These are phyloP conservation scores for Apiotrichum veenhuisii DNA, from an alignment of 1,284 basidiomycete genomes.

Conservation along the genomic window DNA sequence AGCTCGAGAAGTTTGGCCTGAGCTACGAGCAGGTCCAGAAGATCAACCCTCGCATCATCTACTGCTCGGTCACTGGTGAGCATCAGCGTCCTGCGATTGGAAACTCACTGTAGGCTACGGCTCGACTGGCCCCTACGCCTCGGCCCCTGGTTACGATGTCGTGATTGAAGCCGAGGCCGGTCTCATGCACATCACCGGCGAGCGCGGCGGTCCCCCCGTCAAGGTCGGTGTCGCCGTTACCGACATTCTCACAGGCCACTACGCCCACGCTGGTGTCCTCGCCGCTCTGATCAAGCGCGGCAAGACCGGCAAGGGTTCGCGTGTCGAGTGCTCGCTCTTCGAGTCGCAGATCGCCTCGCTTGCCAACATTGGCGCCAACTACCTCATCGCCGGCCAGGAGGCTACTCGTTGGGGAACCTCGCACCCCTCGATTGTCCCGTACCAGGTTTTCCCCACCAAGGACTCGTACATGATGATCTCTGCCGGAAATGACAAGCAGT, in stretches of 20 bases:
- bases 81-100: background rate
- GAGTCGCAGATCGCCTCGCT: conserved; percentile 84
- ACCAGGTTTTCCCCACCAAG: conserved; percentile 83
- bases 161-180: conserved; percentile 88
- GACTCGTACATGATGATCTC: conserved; percentile 92
- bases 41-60: conserved; percentile 78
- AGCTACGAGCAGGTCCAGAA: conserved; percentile 77
- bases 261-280: conserved; percentile 88
- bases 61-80: conserved; percentile 82
- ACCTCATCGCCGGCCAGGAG: conserved; percentile 80
- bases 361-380: conserved; percentile 90
- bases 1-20: conserved; percentile 76
- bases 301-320: conserved; percentile 80
- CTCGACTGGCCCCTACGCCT: conserved; percentile 81
- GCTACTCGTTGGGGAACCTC: conserved; percentile 85
- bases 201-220: conserved; percentile 77
- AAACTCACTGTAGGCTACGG: conserved; percentile 67
- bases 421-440: conserved; percentile 84
- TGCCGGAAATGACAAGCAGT: conserved; percentile 88
- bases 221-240: conserved; percentile 90
- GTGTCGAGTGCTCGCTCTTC: conserved; percentile 86
- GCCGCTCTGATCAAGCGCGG: conserved; percentile 77
- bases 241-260: conserved; percentile 73
- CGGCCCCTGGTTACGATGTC: conserved; percentile 84
- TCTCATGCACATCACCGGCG: conserved; percentile 93